These are phyloP conservation scores for Nepenthes gracilis DNA, from an alignment of 148 eudicot species.

Conservation along the genomic window DNA sequence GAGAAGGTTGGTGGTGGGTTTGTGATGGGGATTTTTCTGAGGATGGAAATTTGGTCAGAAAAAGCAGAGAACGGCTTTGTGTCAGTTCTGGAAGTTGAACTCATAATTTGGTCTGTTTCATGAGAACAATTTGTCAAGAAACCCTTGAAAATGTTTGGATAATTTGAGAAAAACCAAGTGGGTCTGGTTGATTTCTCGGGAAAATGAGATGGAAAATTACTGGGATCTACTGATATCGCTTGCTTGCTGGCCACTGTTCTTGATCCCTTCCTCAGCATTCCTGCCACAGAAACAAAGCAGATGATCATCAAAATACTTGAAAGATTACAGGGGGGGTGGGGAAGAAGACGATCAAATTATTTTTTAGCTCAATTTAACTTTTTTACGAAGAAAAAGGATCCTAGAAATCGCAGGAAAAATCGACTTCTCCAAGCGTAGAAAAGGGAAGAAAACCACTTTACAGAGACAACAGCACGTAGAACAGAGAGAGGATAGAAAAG, in stretches of 20 bases:
- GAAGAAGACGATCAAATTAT: too few species aligned
- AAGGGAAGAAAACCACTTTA: not conserved
- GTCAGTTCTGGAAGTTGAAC: too few species aligned
- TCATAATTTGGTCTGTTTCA: constrained; percentile 17
- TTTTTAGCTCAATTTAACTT: too few species aligned
- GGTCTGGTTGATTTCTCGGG: constrained; percentile 36
- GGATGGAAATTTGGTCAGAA: too few species aligned
- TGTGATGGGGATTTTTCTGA: too few species aligned
- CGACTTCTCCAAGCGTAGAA: constrained; percentile 3
- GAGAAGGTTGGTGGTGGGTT: too few species aligned
- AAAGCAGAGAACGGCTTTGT: too few species aligned
- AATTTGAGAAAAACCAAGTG: constrained; percentile 43
- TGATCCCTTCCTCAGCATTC: constrained; percentile 72
- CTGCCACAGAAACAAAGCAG: constrained; percentile 1
- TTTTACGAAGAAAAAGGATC: too few species aligned
- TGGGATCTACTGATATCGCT: constrained; percentile 36
- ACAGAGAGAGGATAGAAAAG: not conserved
- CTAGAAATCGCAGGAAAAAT: not conserved
- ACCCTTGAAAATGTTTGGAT: constrained; percentile 43
- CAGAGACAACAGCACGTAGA: not conserved
- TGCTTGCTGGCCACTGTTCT: constrained; percentile 47
- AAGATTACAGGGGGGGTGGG: too few species aligned
- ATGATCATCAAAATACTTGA: not conserved
- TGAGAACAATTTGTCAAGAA: constrained; percentile 19
- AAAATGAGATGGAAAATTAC: constrained; percentile 21